Percentiles rank a stretch among this genome's conserved stretches.
These are phyloP conservation scores for Kwoniella botswanensis DNA, from an alignment of 768 basidiomycete genomes.

Conservation along the genomic window DNA sequence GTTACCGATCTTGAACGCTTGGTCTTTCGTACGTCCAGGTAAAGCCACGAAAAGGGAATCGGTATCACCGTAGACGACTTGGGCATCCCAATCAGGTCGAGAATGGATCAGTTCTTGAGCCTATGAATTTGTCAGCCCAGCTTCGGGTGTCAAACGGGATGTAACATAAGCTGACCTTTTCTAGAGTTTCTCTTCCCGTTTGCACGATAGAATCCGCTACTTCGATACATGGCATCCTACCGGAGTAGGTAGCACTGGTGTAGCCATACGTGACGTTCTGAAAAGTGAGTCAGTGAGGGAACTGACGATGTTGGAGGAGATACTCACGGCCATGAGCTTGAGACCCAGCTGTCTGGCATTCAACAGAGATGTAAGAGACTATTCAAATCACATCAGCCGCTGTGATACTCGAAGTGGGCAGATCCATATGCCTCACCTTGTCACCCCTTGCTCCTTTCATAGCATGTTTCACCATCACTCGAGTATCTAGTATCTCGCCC, in stretches of 20 bases:
- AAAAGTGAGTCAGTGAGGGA: not conserved
- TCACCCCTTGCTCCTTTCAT: conserved; percentile 81
- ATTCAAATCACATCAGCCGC: not conserved
- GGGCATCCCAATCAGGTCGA: conserved; percentile 82
- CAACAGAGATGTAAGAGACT: conserved; percentile 77
- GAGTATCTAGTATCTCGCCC: conserved; percentile 85
- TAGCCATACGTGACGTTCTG: conserved; percentile 82
- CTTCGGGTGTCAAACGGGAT: no score
- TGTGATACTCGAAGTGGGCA: no score
- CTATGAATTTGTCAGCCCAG: conserved; percentile 61
- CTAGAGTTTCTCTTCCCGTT: conserved; percentile 90
- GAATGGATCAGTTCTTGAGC: conserved; percentile 79
- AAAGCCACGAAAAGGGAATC: conserved; percentile 93
- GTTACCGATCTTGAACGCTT: conserved; percentile 89
- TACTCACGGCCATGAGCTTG: conserved; percentile 83
- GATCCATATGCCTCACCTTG: conserved; percentile 63
- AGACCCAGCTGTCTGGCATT: conserved; percentile 91
- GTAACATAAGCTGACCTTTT: conserved; percentile 67
- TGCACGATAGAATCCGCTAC: conserved; percentile 98
- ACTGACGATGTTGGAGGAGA: not conserved
- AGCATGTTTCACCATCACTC: conserved; percentile 97
- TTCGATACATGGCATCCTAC: conserved; percentile 97
- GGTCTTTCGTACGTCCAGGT: conserved; percentile 86
- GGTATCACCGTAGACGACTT: conserved; percentile 96
- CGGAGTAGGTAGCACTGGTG: conserved; percentile 90